phyloP scores from a whole-genome alignment of 2,329 filamentous ascomycete genomes.

The Colletotrichum tofieldiae region DNA sequence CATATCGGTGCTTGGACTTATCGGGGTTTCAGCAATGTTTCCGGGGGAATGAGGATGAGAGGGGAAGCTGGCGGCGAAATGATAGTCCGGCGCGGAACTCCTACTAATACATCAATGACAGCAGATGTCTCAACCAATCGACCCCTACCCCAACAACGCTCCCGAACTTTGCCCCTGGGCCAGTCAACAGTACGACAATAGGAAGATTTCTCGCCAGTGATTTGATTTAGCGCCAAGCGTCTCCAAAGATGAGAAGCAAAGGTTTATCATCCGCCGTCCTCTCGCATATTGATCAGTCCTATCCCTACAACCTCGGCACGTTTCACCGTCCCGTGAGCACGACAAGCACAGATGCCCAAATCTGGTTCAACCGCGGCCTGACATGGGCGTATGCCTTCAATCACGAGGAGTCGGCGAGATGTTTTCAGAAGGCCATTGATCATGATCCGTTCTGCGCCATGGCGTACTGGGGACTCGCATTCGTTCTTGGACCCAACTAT shows the following conservation, averaged over 20 bases:
- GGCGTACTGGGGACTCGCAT: conserved; percentile 81
- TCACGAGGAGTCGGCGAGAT: conserved; percentile 78
- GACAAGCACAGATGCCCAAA: conserved; percentile 65
- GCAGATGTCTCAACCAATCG: conserved; percentile 32
- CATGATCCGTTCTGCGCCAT: conserved; percentile 71
- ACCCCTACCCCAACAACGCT: conserved; percentile 22
- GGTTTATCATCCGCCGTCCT: conserved; percentile 25
- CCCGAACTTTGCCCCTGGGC: conserved; percentile 11
- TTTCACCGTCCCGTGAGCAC: conserved; percentile 72
- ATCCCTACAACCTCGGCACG: conserved; percentile 74
- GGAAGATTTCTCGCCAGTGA: conserved; percentile 17
- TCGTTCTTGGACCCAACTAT: conserved; percentile 81
- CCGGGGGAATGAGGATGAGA: conserved; percentile 6
- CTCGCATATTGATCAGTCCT: conserved; percentile 51
- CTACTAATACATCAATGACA: conserved; percentile 33
- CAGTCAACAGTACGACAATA: conserved; percentile 7
- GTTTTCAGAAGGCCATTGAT: conserved; percentile 73
- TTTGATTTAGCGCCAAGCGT: neutral
- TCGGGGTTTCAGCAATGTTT: conserved; percentile 33
- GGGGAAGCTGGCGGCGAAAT: conserved; percentile 22
- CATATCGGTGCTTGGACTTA: conserved; percentile 24
- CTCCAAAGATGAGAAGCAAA: conserved; percentile 38
- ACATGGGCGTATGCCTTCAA: conserved; percentile 84
- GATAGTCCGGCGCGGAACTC: conserved; percentile 30
- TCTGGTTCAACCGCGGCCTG: conserved; percentile 82